A percentile compares a stretch with the other conserved stretches of the same genome.
These are phyloP conservation scores for Pelargonium australe DNA, from an alignment of 441 rosid species.

Conservation along the genomic window DNA sequence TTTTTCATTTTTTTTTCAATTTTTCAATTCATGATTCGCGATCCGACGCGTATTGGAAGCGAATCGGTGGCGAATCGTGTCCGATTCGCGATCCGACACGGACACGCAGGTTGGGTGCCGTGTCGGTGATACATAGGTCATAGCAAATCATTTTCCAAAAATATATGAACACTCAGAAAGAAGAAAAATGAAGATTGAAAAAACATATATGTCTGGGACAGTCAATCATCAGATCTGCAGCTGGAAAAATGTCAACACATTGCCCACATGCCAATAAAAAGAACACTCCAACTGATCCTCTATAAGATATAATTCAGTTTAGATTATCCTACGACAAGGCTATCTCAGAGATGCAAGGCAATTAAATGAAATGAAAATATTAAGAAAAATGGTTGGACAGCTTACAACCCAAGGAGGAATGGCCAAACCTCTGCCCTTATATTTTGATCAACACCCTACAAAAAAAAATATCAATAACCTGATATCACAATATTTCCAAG, in stretches of 20 bases:
- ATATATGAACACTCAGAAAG: too few species aligned
- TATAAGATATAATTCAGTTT: not conserved
- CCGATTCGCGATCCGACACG: too few species aligned
- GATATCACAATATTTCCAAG: not conserved
- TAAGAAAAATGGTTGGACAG: conserved; percentile 10
- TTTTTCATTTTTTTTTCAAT: too few species aligned
- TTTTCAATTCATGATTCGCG: too few species aligned
- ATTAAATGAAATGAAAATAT: not conserved
- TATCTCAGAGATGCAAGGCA: not conserved
- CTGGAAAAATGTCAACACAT: not conserved
- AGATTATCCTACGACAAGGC: not conserved
- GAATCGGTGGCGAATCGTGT: too few species aligned
- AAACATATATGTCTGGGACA: not conserved
- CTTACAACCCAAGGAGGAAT: conserved; percentile 94
- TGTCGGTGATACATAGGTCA: too few species aligned
- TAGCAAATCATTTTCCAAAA: too few species aligned
- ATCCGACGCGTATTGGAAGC: too few species aligned
- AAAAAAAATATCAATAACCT: conserved; percentile 14
- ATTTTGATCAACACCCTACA: conserved; percentile 82
- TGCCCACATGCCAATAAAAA: too few species aligned
- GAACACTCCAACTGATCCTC: not conserved
- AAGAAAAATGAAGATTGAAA: not conserved
- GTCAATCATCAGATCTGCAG: not conserved
- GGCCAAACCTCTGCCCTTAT: conserved; percentile 89
- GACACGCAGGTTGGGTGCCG: too few species aligned